Base-by-base conservation (phyloP, 495 filamentous ascomycete genomes). In the Lepraria neglecta region DNA sequence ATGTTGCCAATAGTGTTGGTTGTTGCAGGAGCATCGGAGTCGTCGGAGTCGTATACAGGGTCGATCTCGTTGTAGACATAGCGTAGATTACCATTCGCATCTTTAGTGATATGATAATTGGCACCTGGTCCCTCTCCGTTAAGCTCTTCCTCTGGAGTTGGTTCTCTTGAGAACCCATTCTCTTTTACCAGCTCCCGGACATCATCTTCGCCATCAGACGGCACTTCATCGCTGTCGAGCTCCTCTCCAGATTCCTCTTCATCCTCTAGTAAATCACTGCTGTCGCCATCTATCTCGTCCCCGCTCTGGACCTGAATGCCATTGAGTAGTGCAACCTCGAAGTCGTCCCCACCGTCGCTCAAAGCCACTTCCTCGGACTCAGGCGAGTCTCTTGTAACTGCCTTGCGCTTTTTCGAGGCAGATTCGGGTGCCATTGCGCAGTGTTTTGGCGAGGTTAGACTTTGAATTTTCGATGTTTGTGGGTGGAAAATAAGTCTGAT, bases 1-100 rank as follows among this genome's bases (percentile, higher is more conserved):
- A 98, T 98, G 70, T 97, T 81, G 60, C 94, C 94, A 70, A 98
- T 96, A 4, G 94, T 97, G 71, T 97, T 98, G 14, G 77, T 77
- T 30, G 85, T 83, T 30, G 83, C 87, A 50, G 88, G 84, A 9
- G 85, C 85, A 69, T 97, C 94, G 4, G 88, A 85, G 67, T 96
- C 91, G 73, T 98, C 95, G 2, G 91, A 94, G 69, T 96, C 94
- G 76, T 98, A 96, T 56, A 91, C 88, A 0, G 94, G 90, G 61
- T 97, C 89, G 62, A 98, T 94, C 64, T 96, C 92, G 60, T 85
- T 79, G 73, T 91, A 92, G 56, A 92, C 75, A 64, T 88, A 94
- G 35, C 87, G 82, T 45, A 80, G 75, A 64, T 89, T 87, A 47
- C 87, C 87, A 72, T 89, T 86, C 60, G 87, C 87, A 70, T 90